Conservation (phyloP, 371 early-diverging fungal species). For the Mortierella sp. region DNA sequence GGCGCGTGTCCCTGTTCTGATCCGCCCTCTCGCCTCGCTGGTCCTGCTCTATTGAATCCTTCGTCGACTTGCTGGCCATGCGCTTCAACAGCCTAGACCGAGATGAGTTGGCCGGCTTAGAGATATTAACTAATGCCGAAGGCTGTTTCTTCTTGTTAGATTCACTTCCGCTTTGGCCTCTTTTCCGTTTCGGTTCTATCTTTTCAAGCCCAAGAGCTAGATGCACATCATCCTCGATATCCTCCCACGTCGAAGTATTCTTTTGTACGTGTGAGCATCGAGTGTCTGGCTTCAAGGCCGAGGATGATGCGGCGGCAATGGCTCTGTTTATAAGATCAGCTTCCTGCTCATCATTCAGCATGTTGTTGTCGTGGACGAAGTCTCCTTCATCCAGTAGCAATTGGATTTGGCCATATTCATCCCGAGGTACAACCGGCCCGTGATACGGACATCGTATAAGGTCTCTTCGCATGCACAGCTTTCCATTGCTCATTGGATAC, state of each 20-base stretch:
- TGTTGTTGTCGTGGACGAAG: conserved; percentile 18
- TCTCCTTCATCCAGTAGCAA: conserved; percentile 39
- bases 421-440: conserved; percentile 74
- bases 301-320: conserved; percentile 28
- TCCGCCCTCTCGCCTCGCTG: conserved; percentile 1
- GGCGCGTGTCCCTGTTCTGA: conserved; percentile 5
- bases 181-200: conserved; percentile 40
- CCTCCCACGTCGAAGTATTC: conserved; percentile 61
- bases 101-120: conserved; percentile 62
- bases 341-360: conserved; percentile 24
- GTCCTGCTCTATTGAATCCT: conserved; percentile 30
- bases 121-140: conserved; percentile 63
- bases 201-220: conserved; percentile 57
- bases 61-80: conserved; percentile 29
- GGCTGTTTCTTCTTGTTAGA: conserved; percentile 26
- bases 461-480: conserved; percentile 76
- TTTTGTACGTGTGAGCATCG: conserved; percentile 8
- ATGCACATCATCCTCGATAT: conserved; percentile 67
- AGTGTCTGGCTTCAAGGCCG: background rate
- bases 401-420: conserved; percentile 63
- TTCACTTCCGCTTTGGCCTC: conserved; percentile 27
- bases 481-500: conserved; percentile 73
- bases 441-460: conserved; percentile 79
- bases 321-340: conserved; percentile 19
- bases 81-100: conserved; percentile 57